Percentiles rank a stretch among this genome's conserved stretches.
Conservation (phyloP, 2,329 filamentous ascomycete genomes). For the Mollisiaceae sp. region DNA sequence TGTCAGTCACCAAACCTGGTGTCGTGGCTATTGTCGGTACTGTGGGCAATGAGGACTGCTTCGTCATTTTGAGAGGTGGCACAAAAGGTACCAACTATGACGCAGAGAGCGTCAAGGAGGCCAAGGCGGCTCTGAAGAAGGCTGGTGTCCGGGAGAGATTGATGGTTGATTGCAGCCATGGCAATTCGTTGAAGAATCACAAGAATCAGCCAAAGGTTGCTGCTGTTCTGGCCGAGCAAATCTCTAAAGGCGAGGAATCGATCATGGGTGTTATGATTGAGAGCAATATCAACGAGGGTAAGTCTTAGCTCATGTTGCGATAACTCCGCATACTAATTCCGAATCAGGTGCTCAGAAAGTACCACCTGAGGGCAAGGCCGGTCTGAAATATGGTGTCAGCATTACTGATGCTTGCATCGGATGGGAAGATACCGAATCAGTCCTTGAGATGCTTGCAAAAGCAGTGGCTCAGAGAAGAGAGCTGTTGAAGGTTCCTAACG, state of each 20-base stretch:
- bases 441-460: slow-evolving; percentile 78
- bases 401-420: slow-evolving; percentile 97
- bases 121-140: slow-evolving; percentile 78
- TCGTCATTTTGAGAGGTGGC: slow-evolving; percentile 91
- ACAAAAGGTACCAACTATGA: slow-evolving; percentile 96
- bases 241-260: slow-evolving; percentile 76
- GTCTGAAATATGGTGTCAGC: slow-evolving; percentile 89
- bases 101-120: slow-evolving; percentile 78
- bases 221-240: slow-evolving; percentile 79
- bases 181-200: slow-evolving; percentile 95
- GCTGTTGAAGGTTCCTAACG: slow-evolving; percentile 35
- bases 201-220: slow-evolving; percentile 97
- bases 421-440: slow-evolving; percentile 86
- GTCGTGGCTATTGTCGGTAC: slow-evolving; percentile 95
- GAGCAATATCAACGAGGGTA: slow-evolving; percentile 83
- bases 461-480: slow-evolving; percentile 78
- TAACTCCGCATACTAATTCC: too few species aligned
- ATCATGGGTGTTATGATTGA: slow-evolving; percentile 99
- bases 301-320: too few species aligned
- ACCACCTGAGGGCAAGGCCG: slow-evolving; percentile 80
- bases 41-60: slow-evolving; percentile 94
- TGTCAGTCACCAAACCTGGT: slow-evolving; percentile 96
- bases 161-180: slow-evolving; percentile 99
- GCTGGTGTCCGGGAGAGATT: slow-evolving; percentile 76
- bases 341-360: slow-evolving; percentile 82